Conservation (phyloP, 768 basidiomycete genomes). For the Pisolithus tinctorius region DNA sequence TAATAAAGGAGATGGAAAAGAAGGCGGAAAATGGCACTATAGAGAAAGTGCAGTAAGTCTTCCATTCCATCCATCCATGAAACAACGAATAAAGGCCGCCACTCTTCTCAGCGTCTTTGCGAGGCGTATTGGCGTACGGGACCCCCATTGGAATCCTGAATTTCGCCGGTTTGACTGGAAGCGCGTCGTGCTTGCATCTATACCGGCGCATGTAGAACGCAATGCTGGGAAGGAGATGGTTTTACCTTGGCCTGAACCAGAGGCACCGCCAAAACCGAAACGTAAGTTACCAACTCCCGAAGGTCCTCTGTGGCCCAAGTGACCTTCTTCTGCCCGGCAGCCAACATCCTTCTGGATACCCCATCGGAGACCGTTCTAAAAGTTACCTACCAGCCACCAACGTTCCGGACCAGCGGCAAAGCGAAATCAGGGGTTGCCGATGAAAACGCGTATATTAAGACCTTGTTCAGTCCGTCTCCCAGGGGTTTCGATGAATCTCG, state of each 20-base stretch:
- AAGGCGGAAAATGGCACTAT: constrained; percentile 37
- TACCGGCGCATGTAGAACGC: constrained; percentile 44
- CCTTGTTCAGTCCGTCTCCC: constrained; percentile 34
- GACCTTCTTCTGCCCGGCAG: constrained; percentile 3
- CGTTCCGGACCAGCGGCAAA: constrained; percentile 30
- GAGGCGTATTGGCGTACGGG: constrained; percentile 55
- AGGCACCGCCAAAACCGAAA: constrained; percentile 31
- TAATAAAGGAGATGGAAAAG: constrained; percentile 59
- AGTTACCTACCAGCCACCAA: constrained; percentile 66
- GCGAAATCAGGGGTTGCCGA: constrained; percentile 36
- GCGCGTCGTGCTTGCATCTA: constrained; percentile 61
- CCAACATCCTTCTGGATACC: constrained; percentile 56
- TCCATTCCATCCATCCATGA: background rate
- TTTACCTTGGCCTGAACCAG: constrained; percentile 67
- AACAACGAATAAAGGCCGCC: no score
- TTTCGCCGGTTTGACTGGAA: constrained; percentile 62
- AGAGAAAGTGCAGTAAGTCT: constrained; percentile 40
- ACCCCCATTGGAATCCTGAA: constrained; percentile 51
- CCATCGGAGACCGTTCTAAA: constrained; percentile 49
- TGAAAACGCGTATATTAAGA: constrained; percentile 57
- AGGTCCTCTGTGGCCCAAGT: background rate
- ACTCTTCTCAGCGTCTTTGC: constrained; percentile 61
- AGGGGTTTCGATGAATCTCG: constrained; percentile 41
- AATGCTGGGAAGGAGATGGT: constrained; percentile 28
- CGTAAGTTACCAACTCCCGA: constrained; percentile 8